phyloP scores from a whole-genome alignment of 805 yeast genomes.

The Monosporozyma siamensis region DNA sequence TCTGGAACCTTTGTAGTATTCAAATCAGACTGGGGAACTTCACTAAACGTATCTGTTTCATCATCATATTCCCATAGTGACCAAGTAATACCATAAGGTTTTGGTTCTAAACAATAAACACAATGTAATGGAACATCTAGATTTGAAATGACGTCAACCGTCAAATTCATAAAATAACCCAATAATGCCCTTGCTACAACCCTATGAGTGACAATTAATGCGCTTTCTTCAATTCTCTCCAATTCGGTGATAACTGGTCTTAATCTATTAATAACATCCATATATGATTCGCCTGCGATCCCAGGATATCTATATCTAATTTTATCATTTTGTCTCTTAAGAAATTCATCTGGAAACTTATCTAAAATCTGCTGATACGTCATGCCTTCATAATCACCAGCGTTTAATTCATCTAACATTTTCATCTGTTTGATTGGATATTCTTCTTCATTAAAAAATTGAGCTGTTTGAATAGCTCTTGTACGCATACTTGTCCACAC shows the following conservation, averaged over 20 bases:
- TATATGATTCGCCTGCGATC: slow-evolving; percentile 90
- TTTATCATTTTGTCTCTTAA: slow-evolving; percentile 65
- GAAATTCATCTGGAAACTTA: slow-evolving; percentile 68
- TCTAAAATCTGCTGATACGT: slow-evolving; percentile 79
- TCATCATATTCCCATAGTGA: slow-evolving; percentile 82
- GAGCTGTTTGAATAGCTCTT: slow-evolving; percentile 71
- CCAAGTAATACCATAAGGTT: slow-evolving; percentile 95
- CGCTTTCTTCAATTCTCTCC: slow-evolving; percentile 83
- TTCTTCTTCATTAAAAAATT: slow-evolving; percentile 59
- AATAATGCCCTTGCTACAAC: slow-evolving; percentile 82
- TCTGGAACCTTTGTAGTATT: slow-evolving; percentile 49
- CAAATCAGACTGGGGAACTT: slow-evolving; percentile 40
- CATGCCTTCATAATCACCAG: slow-evolving; percentile 88
- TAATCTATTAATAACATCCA: slow-evolving; percentile 85
- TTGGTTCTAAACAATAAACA: slow-evolving; percentile 79
- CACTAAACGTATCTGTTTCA: slow-evolving; percentile 61
- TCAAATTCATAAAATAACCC: slow-evolving; percentile 81
- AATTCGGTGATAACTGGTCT: slow-evolving; percentile 87
- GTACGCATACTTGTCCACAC: slow-evolving; percentile 89
- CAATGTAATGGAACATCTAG: slow-evolving; percentile 91
- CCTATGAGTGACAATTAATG: slow-evolving; percentile 75
- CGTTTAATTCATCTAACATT: slow-evolving; percentile 88
- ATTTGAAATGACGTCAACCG: slow-evolving; percentile 72
- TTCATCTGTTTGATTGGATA: slow-evolving; percentile 81
- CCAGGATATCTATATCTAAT: slow-evolving; percentile 90